Percentiles rank a stretch among this genome's conserved stretches.
Conservation (phyloP, 176 grass and related monocot genomes). For the Poa pratensis region DNA sequence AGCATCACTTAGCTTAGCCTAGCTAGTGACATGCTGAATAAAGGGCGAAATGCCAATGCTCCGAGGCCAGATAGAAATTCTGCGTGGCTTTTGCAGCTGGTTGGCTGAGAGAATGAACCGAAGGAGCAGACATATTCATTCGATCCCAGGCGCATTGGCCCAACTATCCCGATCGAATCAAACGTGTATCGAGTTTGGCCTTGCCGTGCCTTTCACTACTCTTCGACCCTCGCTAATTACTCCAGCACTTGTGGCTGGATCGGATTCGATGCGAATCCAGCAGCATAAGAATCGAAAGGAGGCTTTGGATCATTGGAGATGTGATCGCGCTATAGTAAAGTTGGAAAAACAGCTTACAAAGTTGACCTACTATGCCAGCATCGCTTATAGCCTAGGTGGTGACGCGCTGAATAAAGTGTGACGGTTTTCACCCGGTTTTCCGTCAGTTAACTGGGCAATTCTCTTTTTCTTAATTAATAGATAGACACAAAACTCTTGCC, state of each 20-base stretch:
- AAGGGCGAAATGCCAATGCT: background rate
- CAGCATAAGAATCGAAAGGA: background rate
- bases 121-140: constrained; percentile 11
- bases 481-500: too few relatives aligned
- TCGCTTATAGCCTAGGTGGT: background rate
- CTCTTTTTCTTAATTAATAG: too few relatives aligned
- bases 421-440: too few relatives aligned
- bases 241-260: background rate
- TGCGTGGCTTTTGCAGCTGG: background rate
- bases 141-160: background rate
- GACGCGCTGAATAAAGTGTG: too few relatives aligned
- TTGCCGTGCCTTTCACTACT: background rate
- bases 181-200: constrained; percentile 34
- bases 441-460: too few relatives aligned
- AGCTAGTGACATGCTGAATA: too few relatives aligned
- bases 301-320: too few relatives aligned
- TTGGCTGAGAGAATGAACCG: constrained; percentile 20
- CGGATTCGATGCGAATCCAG: constrained; percentile 30
- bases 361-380: background rate
- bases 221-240: background rate
- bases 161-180: constrained; percentile 20
- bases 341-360: background rate
- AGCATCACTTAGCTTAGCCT: background rate
- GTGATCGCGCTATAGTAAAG: too few relatives aligned
- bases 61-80: background rate